Conservation (phyloP, 1,284 basidiomycete species). For the Moesziomyces globuligerus region DNA sequence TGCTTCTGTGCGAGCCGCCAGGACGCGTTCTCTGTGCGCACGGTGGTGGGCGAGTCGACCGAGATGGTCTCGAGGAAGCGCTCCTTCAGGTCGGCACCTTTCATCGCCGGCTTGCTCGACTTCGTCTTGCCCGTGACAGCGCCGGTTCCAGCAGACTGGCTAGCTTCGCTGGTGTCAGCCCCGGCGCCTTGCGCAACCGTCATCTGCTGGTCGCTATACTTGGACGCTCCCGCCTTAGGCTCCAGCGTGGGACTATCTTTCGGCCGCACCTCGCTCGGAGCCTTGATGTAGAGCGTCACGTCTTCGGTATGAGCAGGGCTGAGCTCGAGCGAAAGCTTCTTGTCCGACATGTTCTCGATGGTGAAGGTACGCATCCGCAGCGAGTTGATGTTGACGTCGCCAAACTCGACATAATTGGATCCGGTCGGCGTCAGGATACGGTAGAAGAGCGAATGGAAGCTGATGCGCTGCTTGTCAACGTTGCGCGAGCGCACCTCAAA, state of each 20-base stretch:
- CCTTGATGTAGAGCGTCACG: slow-evolving; percentile 69
- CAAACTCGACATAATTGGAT: slow-evolving; percentile 71
- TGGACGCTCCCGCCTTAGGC: slow-evolving; percentile 13
- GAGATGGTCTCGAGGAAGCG: slow-evolving; percentile 71
- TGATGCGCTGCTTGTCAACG: slow-evolving; percentile 71
- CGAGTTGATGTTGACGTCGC: slow-evolving; percentile 70
- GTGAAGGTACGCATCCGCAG: slow-evolving; percentile 69
- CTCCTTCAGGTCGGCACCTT: slow-evolving; percentile 67
- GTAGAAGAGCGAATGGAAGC: slow-evolving; percentile 71
- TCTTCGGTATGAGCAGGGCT: slow-evolving; percentile 71
- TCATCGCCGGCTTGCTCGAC: slow-evolving; percentile 31
- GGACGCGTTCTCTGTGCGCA: slow-evolving; percentile 59
- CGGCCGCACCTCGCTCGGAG: slow-evolving; percentile 11
- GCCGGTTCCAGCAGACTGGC: background rate
- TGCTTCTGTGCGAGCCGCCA: slow-evolving; percentile 61
- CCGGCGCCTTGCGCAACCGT: slow-evolving; percentile 8
- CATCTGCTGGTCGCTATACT: slow-evolving; percentile 25
- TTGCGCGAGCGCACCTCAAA: slow-evolving; percentile 70
- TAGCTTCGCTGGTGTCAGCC: slow-evolving; percentile 11
- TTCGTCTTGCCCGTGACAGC: slow-evolving; percentile 15
- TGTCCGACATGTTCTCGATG: slow-evolving; percentile 69
- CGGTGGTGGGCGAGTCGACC: slow-evolving; percentile 59
- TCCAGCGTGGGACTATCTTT: slow-evolving; percentile 39
- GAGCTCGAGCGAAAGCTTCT: slow-evolving; percentile 69
- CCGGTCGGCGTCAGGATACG: slow-evolving; percentile 71